These are phyloP conservation scores for Neofusicoccum kwambonambiense DNA, from an alignment of 2,329 filamentous ascomycete species.

Conservation along the genomic window DNA sequence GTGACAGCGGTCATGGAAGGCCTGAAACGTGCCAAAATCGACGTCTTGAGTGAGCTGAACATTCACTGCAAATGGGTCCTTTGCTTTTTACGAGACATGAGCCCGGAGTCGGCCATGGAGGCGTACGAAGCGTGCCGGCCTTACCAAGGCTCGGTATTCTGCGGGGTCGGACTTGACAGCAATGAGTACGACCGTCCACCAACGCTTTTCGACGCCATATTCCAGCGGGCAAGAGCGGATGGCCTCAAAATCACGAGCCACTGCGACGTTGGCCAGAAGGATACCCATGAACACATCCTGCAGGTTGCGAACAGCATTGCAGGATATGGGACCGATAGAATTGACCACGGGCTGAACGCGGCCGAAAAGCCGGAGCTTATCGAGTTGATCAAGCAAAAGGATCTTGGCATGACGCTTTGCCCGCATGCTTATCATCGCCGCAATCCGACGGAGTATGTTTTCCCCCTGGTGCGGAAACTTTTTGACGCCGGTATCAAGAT, in stretches of 20 bases:
- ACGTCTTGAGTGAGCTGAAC: conserved; percentile 19
- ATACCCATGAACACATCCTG: conserved; percentile 45
- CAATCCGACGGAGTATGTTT: conserved; percentile 44
- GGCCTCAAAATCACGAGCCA: conserved; percentile 50
- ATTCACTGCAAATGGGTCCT: conserved; percentile 38
- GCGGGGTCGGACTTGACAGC: conserved; percentile 48
- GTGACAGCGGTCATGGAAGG: conserved; percentile 36
- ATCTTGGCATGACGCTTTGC: conserved; percentile 44
- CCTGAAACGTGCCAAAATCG: conserved; percentile 26
- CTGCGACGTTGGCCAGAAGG: conserved; percentile 53
- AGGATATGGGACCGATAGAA: conserved; percentile 37
- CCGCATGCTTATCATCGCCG: conserved; percentile 45
- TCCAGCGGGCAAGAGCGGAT: conserved; percentile 37
- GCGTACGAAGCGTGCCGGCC: conserved; percentile 41
- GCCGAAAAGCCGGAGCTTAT: conserved; percentile 37
- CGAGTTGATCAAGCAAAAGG: conserved; percentile 30
- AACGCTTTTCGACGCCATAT: conserved; percentile 45
- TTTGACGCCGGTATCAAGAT: conserved; percentile 48
- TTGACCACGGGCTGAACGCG: conserved; percentile 46
- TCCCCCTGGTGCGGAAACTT: conserved; percentile 44
- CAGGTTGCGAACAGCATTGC: conserved; percentile 34
- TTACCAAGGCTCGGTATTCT: conserved; percentile 44
- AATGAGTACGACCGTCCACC: conserved; percentile 50
- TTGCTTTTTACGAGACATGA: conserved; percentile 45
- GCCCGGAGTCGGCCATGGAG: conserved; percentile 38